phyloP scores from a whole-genome alignment of 306 rosid genomes.

The Acacia crassicarpa region DNA sequence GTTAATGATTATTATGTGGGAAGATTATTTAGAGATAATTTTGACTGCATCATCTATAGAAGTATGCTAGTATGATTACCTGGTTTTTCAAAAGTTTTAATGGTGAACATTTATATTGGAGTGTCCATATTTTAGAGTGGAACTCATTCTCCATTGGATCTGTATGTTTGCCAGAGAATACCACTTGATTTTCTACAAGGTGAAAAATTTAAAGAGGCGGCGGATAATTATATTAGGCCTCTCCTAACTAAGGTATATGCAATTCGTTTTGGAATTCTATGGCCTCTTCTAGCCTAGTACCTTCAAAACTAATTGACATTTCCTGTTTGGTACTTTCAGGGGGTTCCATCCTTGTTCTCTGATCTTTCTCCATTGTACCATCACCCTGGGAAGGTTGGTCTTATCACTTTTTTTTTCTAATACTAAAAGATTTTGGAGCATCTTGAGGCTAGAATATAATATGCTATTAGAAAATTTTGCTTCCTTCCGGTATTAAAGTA shows the following conservation, averaged over 20 bases:
- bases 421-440: conserved; percentile 7
- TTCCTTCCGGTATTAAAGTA: conserved; percentile 17
- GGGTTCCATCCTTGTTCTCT: conserved; percentile 94
- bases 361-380: conserved; percentile 92
- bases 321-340: conserved; percentile 57
- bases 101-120: not conserved
- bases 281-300: conserved; percentile 20
- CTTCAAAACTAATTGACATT: conserved; percentile 25
- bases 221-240: conserved; percentile 84
- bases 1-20: conserved; percentile 7
- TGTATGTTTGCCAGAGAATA: conserved; percentile 65
- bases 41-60: conserved; percentile 1
- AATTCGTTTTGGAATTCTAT: conserved; percentile 19
- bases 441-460: not conserved
- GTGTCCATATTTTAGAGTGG: not conserved
- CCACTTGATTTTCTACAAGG: conserved; percentile 95
- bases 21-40: not conserved
- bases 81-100: not conserved
- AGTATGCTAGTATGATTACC: not conserved
- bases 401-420: conserved; percentile 27
- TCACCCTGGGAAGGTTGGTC: conserved; percentile 88
- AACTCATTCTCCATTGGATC: conserved; percentile 27
- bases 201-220: conserved; percentile 84
- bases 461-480: not conserved
- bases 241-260: conserved; percentile 79